A percentile compares a stretch with the other conserved stretches of the same genome.
These are phyloP conservation scores for Schizochytrium sp. DNA, from an alignment of 108 stramenopile species.

Conservation along the genomic window DNA sequence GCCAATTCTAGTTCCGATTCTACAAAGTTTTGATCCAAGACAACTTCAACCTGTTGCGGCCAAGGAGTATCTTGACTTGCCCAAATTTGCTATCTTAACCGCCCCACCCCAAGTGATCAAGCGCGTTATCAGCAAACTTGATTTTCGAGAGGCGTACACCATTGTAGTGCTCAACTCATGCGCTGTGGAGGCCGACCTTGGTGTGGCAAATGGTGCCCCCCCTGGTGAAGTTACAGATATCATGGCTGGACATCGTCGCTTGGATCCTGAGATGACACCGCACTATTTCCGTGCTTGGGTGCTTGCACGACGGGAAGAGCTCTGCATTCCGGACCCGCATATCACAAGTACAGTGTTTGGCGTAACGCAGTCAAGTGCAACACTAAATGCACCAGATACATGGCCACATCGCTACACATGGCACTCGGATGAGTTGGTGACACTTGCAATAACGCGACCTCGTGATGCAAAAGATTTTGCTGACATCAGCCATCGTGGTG, in stretches of 20 bases:
- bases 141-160: slow-evolving; percentile 24
- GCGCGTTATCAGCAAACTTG: slow-evolving; percentile 17
- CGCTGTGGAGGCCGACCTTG: slow-evolving; percentile 4
- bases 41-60: neutral
- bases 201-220: neutral
- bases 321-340: slow-evolving; percentile 39
- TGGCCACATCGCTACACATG: slow-evolving; percentile 56
- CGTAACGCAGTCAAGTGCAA: slow-evolving; percentile 19
- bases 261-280: slow-evolving; percentile 7
- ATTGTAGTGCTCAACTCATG: slow-evolving; percentile 9
- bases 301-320: neutral
- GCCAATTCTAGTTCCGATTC: neutral
- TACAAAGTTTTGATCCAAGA: neutral
- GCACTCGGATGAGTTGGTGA: slow-evolving; percentile 49
- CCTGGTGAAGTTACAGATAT: neutral
- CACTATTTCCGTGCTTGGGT: slow-evolving; percentile 35
- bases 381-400: slow-evolving; percentile 30
- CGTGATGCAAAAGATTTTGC: slow-evolving; percentile 27
- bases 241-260: slow-evolving; percentile 10
- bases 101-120: slow-evolving; percentile 26
- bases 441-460: neutral
- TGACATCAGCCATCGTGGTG: slow-evolving; percentile 1
- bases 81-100: neutral
- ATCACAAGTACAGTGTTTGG: slow-evolving; percentile 26
- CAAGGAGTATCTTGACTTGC: neutral